Evolutionary conservation across 1,139 yeast genomes (phyloP), one percentile per base, ranked within the genome.

Genomic region (Hansenula lynferdii): DNA sequence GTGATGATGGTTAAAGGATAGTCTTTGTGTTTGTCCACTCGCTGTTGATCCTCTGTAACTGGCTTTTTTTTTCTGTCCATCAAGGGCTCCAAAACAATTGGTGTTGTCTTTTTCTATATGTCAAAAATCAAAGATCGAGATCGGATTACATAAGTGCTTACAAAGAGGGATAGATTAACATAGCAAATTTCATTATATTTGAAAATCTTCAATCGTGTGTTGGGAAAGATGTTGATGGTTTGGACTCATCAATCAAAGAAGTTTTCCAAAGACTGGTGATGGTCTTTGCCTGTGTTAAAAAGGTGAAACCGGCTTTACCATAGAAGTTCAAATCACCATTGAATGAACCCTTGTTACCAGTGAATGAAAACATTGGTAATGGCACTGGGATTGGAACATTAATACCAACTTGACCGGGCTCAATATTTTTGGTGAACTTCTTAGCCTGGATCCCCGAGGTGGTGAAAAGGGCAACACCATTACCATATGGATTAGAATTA

Each of bases 321-420:
- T 83, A 83, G 60, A 83, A 83, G 68, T 83, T 83, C 67, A 83
- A 71, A 58, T 82, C 89, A 32, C 92, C 90, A 51, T 81, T 68
- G 73, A 82, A 81, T 2, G 87, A 80, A 26, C 80, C 85, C 65
- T 82, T 81, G 60, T 78, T 79, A 26, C 92, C 92, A 20, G 90
- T 83, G 66, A 83, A 83, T 6, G 87, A 80, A 60, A 83, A 83
- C 85, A 82, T 80, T 45, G 92, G 90, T 57, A 83, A 66, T 42
- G 90, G 90, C 17, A 83, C 92, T n/a, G 90, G 92, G 48, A 83
- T 83, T 21, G 92, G 90, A 35, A 83, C 87, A 52, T 83, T 83
- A 54, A 83, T 72, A 44, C 92, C 92, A 41, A 83, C 85, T 62
- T 83, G 90, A 21, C 92, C 92, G 42, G 82, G 78, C 43, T 80